Conservation (phyloP, 805 yeast species). For the Candida piceae region DNA sequence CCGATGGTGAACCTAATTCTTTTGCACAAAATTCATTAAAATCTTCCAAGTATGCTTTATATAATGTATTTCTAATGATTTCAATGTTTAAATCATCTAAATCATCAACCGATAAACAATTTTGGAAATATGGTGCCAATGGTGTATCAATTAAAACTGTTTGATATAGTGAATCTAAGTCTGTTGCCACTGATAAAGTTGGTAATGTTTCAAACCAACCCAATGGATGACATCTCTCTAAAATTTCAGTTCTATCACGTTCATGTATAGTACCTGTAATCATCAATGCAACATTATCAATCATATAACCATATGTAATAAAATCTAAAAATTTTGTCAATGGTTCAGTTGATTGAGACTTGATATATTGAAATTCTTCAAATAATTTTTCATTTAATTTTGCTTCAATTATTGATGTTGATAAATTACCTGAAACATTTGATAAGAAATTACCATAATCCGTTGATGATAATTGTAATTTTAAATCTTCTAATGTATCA, state of each 20-base stretch:
- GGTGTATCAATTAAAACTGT: constrained; percentile 96
- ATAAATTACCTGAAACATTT: constrained; percentile 74
- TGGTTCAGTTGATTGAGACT: constrained; percentile 77
- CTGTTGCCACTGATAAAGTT: constrained; percentile 90
- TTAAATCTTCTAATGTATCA: constrained; percentile 89
- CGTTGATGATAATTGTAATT: constrained; percentile 89
- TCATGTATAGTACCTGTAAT: constrained; percentile 97
- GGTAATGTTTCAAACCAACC: constrained; percentile 99
- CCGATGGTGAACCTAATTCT: constrained; percentile 68
- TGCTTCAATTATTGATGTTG: constrained; percentile 83
- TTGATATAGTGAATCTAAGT: constrained; percentile 85
- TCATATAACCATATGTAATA: constrained; percentile 96
- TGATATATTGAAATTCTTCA: constrained; percentile 79
- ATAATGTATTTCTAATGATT: constrained; percentile 84
- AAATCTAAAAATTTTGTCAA: constrained; percentile 82
- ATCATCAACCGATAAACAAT: constrained; percentile 81
- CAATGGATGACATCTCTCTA: constrained; percentile 89
- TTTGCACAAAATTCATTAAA: constrained; percentile 61
- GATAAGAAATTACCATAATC: constrained; percentile 91
- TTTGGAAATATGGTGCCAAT: constrained; percentile 91
- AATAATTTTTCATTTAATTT: constrained; percentile 68
- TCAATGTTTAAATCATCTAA: constrained; percentile 95
- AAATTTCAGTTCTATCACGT: constrained; percentile 82
- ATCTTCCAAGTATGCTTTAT: constrained; percentile 90
- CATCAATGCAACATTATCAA: constrained; percentile 92